These are phyloP conservation scores for Lichtheimia corymbifera DNA, from an alignment of 371 early-diverging fungal species.

Conservation along the genomic window DNA sequence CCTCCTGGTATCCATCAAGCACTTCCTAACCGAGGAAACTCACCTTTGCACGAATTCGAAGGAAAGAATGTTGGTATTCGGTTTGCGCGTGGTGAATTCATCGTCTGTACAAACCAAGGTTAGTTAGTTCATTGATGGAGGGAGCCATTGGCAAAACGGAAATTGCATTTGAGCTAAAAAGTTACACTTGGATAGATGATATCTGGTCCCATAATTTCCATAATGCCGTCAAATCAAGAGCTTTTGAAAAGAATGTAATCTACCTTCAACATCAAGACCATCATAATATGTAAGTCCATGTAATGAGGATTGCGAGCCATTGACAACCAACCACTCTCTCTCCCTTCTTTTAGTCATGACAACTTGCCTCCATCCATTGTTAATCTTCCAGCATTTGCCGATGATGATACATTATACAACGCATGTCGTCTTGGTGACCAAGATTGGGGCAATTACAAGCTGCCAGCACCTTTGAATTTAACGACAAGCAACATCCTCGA, in stretches of 20 bases:
- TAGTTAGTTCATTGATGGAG: background rate
- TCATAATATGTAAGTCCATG: constrained; percentile 41
- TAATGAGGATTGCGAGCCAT: constrained; percentile 1
- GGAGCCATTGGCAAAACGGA: background rate
- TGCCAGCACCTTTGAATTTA: constrained; percentile 24
- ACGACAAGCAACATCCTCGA: constrained; percentile 31
- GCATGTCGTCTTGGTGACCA: constrained; percentile 32
- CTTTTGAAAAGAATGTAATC: constrained; percentile 35
- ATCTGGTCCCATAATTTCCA: constrained; percentile 52
- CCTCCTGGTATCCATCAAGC: constrained; percentile 34
- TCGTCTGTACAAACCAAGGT: constrained; percentile 53
- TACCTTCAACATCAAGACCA: constrained; percentile 41
- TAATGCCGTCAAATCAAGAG: constrained; percentile 44
- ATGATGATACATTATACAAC: constrained; percentile 37
- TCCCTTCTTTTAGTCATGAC: constrained; percentile 33
- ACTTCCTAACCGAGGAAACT: constrained; percentile 40
- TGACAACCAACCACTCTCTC: too few species aligned
- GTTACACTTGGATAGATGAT: constrained; percentile 28
- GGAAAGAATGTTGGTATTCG: constrained; percentile 53
- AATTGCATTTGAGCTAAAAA: background rate
- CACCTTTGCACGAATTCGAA: constrained; percentile 50
- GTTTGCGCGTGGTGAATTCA: constrained; percentile 46
- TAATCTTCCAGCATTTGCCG: constrained; percentile 33
- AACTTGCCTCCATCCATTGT: constrained; percentile 43
- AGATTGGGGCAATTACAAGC: constrained; percentile 37